These are phyloP conservation scores for Magnolia kwangsiensis DNA, from an alignment of 164 flowering plant genomes.

Conservation along the genomic window DNA sequence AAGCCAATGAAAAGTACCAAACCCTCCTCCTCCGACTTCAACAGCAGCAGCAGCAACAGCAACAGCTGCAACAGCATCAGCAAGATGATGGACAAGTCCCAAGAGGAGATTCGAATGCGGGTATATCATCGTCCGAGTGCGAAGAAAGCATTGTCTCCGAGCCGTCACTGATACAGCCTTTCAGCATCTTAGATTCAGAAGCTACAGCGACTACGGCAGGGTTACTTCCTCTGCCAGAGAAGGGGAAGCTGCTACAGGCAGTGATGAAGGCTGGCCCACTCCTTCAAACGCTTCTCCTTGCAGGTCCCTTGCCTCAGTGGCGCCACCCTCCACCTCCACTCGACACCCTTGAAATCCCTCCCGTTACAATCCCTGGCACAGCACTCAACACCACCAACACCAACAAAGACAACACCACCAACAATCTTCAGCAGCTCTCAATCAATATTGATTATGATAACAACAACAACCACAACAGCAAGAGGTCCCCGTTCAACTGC, in stretches of 20 bases:
- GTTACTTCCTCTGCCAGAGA: constrained; percentile 70
- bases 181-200: constrained; percentile 28
- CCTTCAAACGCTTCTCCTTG: constrained; percentile 76
- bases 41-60: constrained; percentile 34
- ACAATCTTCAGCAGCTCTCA: background rate
- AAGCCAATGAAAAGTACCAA: constrained; percentile 60
- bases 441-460: constrained; percentile 1
- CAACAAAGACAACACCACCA: constrained; percentile 28
- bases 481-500: constrained; percentile 28
- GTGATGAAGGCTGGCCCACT: constrained; percentile 98
- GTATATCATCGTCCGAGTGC: constrained; percentile 68
- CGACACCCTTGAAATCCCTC: constrained; percentile 75
- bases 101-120: constrained; percentile 45
- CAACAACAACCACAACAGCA: constrained; percentile 25
- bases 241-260: constrained; percentile 86
- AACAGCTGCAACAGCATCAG: background rate
- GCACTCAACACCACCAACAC: constrained; percentile 20
- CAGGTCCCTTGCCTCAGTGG: constrained; percentile 96
- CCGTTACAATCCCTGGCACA: constrained; percentile 48
- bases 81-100: constrained; percentile 12
- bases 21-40: constrained; percentile 42
- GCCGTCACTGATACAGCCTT: constrained; percentile 22
- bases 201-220: background rate
- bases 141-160: constrained; percentile 86
- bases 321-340: constrained; percentile 91